These are phyloP conservation scores for Phylloporus sp. DNA, from an alignment of 1,284 basidiomycete species.

Conservation along the genomic window DNA sequence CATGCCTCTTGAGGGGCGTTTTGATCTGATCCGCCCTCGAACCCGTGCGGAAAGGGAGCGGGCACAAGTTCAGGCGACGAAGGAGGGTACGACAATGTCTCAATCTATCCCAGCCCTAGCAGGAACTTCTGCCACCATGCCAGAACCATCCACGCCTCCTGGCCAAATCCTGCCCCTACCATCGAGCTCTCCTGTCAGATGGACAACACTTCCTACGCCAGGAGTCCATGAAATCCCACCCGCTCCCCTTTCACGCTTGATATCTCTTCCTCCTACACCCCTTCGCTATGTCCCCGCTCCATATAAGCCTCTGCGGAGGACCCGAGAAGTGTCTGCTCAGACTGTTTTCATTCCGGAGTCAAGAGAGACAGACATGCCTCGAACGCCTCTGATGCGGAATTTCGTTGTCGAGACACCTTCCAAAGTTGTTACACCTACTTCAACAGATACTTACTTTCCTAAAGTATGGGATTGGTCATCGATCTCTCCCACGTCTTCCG, in stretches of 20 bases:
- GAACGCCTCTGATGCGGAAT: conserved; percentile 69
- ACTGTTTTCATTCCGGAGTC: conserved; percentile 12
- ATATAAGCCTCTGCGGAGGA: conserved; percentile 13
- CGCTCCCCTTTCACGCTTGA: conserved; percentile 39
- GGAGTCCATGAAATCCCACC: conserved; percentile 56
- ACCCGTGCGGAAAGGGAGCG: conserved; percentile 40
- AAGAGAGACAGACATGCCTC: conserved; percentile 50
- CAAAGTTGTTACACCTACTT: conserved; percentile 54
- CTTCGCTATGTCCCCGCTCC: conserved; percentile 24
- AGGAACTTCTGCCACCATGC: conserved; percentile 8
- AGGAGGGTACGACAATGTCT: conserved; percentile 7
- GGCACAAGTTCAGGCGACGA: background rate
- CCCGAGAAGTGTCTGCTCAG: conserved; percentile 29
- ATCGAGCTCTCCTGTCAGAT: conserved; percentile 30
- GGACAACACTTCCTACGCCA: conserved; percentile 57
- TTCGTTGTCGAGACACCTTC: conserved; percentile 76
- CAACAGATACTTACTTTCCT: conserved; percentile 69
- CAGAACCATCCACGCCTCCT: conserved; percentile 34
- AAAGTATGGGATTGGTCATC: conserved; percentile 68
- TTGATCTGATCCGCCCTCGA: conserved; percentile 79
- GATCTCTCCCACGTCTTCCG: conserved; percentile 26
- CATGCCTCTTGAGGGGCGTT: conserved; percentile 79
- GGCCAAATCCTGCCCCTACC: conserved; percentile 24
- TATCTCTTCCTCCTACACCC: conserved; percentile 40
- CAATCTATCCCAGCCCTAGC: conserved; percentile 10